phyloP scores from a whole-genome alignment of 2,329 filamentous ascomycete genomes.

The Exophiala bonariae region DNA sequence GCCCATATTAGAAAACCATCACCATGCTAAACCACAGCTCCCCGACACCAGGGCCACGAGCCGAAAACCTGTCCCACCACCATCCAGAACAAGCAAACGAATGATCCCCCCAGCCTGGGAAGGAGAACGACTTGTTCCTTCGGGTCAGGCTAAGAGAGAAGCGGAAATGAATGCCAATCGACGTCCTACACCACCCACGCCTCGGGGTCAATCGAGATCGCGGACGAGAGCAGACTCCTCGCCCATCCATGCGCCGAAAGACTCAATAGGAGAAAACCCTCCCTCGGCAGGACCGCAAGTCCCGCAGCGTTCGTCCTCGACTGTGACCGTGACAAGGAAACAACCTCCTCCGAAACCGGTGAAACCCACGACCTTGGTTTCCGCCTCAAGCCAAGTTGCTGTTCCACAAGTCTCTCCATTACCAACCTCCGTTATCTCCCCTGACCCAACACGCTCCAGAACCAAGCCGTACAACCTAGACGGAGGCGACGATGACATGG shows the following conservation, averaged over 20 bases:
- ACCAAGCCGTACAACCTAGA: background rate
- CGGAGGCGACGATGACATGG: background rate
- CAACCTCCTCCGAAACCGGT: conserved; percentile 60
- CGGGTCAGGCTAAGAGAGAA: background rate
- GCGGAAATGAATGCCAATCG: conserved; percentile 5
- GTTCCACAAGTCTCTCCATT: conserved; percentile 13
- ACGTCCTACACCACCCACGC: conserved; percentile 14
- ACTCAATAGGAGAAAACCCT: conserved; percentile 2
- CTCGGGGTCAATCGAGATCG: background rate
- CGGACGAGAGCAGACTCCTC: conserved; percentile 5
- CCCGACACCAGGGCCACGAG: conserved; percentile 7
- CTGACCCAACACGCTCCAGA: background rate
- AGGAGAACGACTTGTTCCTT: conserved; percentile 15
- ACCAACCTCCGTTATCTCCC: conserved; percentile 10
- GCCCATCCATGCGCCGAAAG: conserved; percentile 12
- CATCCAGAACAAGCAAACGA: conserved; percentile 18
- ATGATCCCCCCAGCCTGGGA: conserved; percentile 22
- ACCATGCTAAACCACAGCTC: conserved; percentile 5
- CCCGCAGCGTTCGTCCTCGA: conserved; percentile 38
- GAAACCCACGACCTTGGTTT: conserved; percentile 54
- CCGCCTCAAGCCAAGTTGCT: conserved; percentile 19
- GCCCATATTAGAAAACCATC: conserved; percentile 13
- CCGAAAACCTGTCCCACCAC: conserved; percentile 30
- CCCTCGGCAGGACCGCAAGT: conserved; percentile 27
- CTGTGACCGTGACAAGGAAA: conserved; percentile 38